Evolutionary conservation across 2,329 filamentous ascomycete genomes (phyloP).

Genomic region (Ceratocystiopsis minuta): DNA sequence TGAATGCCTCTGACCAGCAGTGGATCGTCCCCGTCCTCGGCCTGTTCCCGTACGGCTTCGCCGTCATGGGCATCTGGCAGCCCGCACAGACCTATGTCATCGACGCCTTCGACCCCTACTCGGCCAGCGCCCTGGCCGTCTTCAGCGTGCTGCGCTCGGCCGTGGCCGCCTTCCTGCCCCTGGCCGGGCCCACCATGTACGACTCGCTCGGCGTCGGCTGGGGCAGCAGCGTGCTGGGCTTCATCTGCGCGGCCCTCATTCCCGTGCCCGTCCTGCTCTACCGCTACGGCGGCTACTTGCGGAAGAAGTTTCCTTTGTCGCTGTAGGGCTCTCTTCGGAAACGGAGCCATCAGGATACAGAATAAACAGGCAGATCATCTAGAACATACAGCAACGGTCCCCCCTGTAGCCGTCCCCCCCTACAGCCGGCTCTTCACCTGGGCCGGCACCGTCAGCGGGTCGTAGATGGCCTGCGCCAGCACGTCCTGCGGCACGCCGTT

Average conservation of each 20-base stretch:
- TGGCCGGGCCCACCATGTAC: constrained; percentile 39
- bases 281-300: constrained; percentile 23
- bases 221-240: constrained; percentile 20
- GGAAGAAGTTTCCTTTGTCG: constrained; percentile 6
- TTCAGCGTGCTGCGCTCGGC: constrained; percentile 37
- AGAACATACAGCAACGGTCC: neutral
- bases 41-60: constrained; percentile 16
- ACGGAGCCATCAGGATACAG: neutral
- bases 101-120: constrained; percentile 37
- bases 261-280: constrained; percentile 35
- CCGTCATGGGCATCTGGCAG: constrained; percentile 16
- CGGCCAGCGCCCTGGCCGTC: constrained; percentile 41
- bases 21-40: constrained; percentile 7
- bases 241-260: constrained; percentile 32
- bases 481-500: constrained; percentile 30
- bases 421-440: constrained; percentile 34
- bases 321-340: neutral
- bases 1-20: neutral
- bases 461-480: constrained; percentile 31
- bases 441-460: constrained; percentile 31
- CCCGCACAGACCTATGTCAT: constrained; percentile 33
- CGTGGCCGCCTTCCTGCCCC: constrained; percentile 37
- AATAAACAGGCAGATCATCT: neutral
- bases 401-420: too few relatives aligned
- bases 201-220: constrained; percentile 31